These are phyloP conservation scores for Alternaria ventricosa DNA, from an alignment of 2,329 filamentous ascomycete genomes.

Conservation along the genomic window DNA sequence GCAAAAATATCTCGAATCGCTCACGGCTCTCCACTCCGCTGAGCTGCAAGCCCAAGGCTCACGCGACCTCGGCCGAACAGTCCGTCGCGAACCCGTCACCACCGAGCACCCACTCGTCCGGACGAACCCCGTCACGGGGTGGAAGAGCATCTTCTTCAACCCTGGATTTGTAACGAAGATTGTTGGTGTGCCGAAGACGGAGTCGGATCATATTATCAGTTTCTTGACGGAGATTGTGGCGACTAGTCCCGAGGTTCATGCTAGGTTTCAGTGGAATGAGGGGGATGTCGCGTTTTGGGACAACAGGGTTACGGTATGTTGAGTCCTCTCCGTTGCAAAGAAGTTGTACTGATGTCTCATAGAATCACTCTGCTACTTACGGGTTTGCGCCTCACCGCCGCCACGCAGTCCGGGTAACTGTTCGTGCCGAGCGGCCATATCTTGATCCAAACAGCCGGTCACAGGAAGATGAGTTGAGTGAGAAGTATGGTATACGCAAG, in stretches of 20 bases:
- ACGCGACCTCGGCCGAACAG: slow-evolving; percentile 57
- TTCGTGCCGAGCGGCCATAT: slow-evolving; percentile 56
- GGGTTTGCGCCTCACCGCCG: slow-evolving; percentile 64
- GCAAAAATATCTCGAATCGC: slow-evolving; percentile 64
- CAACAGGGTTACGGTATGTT: slow-evolving; percentile 61
- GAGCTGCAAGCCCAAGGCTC: slow-evolving; percentile 61
- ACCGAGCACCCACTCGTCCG: slow-evolving; percentile 65
- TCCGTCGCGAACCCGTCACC: slow-evolving; percentile 60
- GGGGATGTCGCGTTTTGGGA: slow-evolving; percentile 74
- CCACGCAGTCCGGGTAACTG: slow-evolving; percentile 60
- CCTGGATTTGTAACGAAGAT: slow-evolving; percentile 65
- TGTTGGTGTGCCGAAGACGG: slow-evolving; percentile 64
- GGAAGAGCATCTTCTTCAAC: slow-evolving; percentile 67
- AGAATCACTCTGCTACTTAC: slow-evolving; percentile 63
- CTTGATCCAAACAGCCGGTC: slow-evolving; percentile 55
- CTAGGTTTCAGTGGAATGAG: slow-evolving; percentile 68
- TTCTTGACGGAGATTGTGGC: slow-evolving; percentile 63
- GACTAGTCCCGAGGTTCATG: slow-evolving; percentile 71
- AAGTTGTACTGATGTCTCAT: too few species aligned
- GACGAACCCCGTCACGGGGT: slow-evolving; percentile 67
- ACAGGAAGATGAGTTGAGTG: slow-evolving; percentile 62
- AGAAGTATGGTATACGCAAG: slow-evolving; percentile 56
- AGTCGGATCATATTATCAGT: slow-evolving; percentile 60
- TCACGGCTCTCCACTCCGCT: slow-evolving; percentile 63
- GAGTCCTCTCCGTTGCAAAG: too few species aligned